Base-by-base conservation (phyloP, 768 basidiomycete species). In the Thelephora aurantiotincta region DNA sequence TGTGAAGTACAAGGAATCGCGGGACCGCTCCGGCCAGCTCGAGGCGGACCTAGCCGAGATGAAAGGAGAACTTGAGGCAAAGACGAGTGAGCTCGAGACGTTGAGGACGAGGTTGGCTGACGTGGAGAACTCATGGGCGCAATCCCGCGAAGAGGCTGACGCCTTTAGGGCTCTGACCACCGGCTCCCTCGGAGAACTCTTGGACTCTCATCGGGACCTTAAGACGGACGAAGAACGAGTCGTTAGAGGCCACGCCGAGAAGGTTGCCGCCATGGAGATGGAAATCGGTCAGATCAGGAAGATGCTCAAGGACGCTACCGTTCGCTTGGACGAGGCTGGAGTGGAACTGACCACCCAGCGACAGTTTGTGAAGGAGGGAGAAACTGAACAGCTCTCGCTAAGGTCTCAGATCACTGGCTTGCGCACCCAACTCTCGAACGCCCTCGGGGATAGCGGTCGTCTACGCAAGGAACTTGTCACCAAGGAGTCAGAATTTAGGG, bases 121-220 rank as follows among this genome's bases (percentile, higher is more conserved):
- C 47, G 80, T 82, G 37, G 93, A 96, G 65, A 90, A 85, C 58
- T 78, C 84, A 7, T 96, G 91, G 82, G 77, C 85, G 20, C 86
- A 90, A 62, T 89, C 90, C 37, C 78, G 91, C 12, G 85, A 93
- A 65, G 91, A 97, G 67, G 89, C 91, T 2, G 93, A 96, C 61
- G 78, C 84, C 1, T 80, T 92, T 62, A 72, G 91, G 47, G 82
- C 85, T 18, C 68, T 91, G 45, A 92, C 92, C 2, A 94, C 89
- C 2, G 79, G 82, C 43, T 75, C 82, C 56, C 73, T 96, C 2
- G 91, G 90, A 19, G 78, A 93, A 59, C 70, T 96, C 16, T 69
- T 96, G 42, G 88, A 93, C 59, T 80, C 84, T 2, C 92, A 94
- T 67, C 77, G 82, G 33, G 86, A 89, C 56, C 70, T 92, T 45